A percentile compares a stretch with the other conserved stretches of the same genome.
These are phyloP conservation scores for Zychaea mexicana DNA, from an alignment of 371 early-diverging fungal genomes.

Conservation along the genomic window DNA sequence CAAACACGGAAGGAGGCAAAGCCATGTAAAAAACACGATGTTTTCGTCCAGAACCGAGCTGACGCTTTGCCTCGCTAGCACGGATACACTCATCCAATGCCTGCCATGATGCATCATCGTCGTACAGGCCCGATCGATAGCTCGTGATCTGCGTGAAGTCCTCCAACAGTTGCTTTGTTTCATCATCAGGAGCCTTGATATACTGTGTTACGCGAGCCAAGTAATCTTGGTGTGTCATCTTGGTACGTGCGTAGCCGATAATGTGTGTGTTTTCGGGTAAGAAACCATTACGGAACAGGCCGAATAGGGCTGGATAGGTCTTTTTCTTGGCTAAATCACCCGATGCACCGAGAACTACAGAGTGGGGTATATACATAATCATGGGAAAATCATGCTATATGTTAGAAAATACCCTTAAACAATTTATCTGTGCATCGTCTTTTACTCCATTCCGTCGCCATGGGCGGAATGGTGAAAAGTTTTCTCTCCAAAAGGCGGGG, in stretches of 20 bases:
- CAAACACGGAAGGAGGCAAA: slow-evolving; percentile 95
- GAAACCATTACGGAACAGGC: slow-evolving; percentile 73
- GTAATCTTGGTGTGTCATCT: slow-evolving; percentile 83
- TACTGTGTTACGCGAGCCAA: slow-evolving; percentile 75
- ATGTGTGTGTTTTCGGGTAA: slow-evolving; percentile 78
- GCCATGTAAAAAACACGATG: slow-evolving; percentile 92
- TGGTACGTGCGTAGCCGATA: slow-evolving; percentile 94
- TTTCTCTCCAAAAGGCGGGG: too few relatives aligned
- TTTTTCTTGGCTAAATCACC: slow-evolving; percentile 97
- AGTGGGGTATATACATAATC: neutral
- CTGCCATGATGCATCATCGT: slow-evolving; percentile 76
- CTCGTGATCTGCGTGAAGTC: slow-evolving; percentile 77
- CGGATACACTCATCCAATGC: slow-evolving; percentile 61
- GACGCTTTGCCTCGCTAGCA: slow-evolving; percentile 49
- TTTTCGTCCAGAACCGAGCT: slow-evolving; percentile 17
- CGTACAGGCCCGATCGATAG: slow-evolving; percentile 93
- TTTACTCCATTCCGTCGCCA: neutral
- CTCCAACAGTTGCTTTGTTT: slow-evolving; percentile 34
- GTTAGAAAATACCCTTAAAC: too few relatives aligned
- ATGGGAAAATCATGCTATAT: neutral
- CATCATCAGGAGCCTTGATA: slow-evolving; percentile 57
- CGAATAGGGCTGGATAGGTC: slow-evolving; percentile 97
- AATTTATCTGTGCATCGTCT: too few relatives aligned
- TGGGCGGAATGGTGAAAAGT: too few relatives aligned
- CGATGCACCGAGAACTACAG: slow-evolving; percentile 86